Percentiles rank a stretch among this genome's conserved stretches.
Evolutionary conservation across 768 basidiomycete species (phyloP).

Genomic region (Coprinopsis sp.): DNA sequence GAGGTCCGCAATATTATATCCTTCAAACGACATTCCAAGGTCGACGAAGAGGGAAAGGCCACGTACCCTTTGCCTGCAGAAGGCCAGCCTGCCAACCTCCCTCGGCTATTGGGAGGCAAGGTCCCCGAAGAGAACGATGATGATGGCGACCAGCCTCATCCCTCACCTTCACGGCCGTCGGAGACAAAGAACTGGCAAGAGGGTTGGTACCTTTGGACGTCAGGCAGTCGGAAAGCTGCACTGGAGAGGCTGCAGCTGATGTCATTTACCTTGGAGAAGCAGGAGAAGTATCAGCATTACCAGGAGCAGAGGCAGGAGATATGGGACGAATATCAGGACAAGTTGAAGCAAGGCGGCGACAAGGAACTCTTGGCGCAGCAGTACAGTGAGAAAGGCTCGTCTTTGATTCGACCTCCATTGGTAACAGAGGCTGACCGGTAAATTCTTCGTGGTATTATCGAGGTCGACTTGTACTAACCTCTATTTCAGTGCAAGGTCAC

Average conservation of each 20-base stretch:
- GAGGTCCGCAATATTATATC: slow-evolving; percentile 52
- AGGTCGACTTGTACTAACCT: slow-evolving; percentile 3
- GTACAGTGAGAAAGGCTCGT: slow-evolving; percentile 32
- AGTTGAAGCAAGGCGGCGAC: slow-evolving; percentile 28
- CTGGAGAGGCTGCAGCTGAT: slow-evolving; percentile 57
- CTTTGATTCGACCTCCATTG: slow-evolving; percentile 36
- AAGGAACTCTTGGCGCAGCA: slow-evolving; percentile 9
- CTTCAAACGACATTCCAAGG: slow-evolving; percentile 40
- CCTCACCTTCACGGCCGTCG: slow-evolving; percentile 27
- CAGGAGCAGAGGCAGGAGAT: slow-evolving; percentile 37
- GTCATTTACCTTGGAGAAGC: slow-evolving; percentile 50
- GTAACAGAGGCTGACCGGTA: slow-evolving; percentile 37
- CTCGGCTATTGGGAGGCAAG: slow-evolving; percentile 42
- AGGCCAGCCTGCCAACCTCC: slow-evolving; percentile 50
- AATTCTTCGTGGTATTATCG: slow-evolving; percentile 14
- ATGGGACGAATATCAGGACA: slow-evolving; percentile 51
- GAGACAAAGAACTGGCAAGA: slow-evolving; percentile 64
- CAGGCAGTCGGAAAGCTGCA: slow-evolving; percentile 45
- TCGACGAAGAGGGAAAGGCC: slow-evolving; percentile 41
- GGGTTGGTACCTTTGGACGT: slow-evolving; percentile 74
- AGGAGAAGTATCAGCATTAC: slow-evolving; percentile 36
- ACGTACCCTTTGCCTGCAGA: slow-evolving; percentile 63
- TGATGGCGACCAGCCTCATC: slow-evolving; percentile 20
- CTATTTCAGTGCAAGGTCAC: slow-evolving; percentile 39
- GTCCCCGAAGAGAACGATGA: slow-evolving; percentile 30